Percentiles rank a stretch among this genome's conserved stretches.
These are phyloP conservation scores for Tricholoma matsutake DNA, from an alignment of 768 basidiomycete species.

Conservation along the genomic window DNA sequence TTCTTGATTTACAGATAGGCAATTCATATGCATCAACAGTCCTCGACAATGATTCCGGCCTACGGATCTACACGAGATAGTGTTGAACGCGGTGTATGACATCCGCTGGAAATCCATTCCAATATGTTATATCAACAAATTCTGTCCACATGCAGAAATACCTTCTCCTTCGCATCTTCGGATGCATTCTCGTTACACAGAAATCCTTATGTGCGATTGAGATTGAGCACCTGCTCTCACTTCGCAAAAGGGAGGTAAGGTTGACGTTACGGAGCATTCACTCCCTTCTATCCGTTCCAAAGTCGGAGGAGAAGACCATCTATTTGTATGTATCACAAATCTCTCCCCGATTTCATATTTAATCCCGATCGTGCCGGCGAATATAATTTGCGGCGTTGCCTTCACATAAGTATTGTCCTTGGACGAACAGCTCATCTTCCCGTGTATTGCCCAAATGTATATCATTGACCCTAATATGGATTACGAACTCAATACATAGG, in stretches of 20 bases:
- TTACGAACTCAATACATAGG: not conserved
- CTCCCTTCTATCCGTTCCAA: not conserved
- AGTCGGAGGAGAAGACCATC: not conserved
- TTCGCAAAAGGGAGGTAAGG: not conserved
- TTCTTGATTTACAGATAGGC: not conserved
- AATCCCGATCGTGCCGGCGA: not conserved
- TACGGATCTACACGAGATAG: not conserved
- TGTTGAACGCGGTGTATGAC: not conserved
- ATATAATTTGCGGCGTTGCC: not conserved
- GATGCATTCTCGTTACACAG: not conserved
- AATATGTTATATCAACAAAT: slow-evolving; percentile 1
- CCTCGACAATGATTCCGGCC: slow-evolving; percentile 4
- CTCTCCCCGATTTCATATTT: not conserved
- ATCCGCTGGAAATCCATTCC: not conserved
- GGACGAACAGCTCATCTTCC: not conserved
- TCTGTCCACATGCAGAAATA: not conserved
- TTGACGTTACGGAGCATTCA: not conserved
- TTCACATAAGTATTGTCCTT: not conserved
- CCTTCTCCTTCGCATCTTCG: not conserved
- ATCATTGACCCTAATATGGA: not conserved
- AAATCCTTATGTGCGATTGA: not conserved
- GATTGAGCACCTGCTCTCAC: not conserved
- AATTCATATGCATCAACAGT: slow-evolving; percentile 11
- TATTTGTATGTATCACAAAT: not conserved
- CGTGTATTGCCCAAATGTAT: not conserved